Percentiles rank a stretch among this genome's conserved stretches.
Evolutionary conservation across 2,329 filamentous ascomycete genomes (phyloP).

Genomic region (Aspergillus ibericus): DNA sequence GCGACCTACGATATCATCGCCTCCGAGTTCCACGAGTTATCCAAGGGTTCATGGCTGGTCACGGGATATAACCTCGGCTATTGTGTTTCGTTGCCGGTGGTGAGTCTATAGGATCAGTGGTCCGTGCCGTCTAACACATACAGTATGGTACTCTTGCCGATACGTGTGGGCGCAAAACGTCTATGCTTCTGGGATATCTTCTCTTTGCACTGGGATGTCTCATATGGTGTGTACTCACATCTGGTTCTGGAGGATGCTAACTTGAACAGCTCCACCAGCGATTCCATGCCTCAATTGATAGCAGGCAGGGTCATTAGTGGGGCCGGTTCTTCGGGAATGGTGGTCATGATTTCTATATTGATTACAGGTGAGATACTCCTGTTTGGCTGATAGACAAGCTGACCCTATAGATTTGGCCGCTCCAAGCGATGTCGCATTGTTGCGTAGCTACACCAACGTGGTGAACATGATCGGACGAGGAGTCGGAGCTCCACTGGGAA

Average conservation of each 20-base stretch:
- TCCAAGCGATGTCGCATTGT: background rate
- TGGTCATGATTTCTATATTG: background rate
- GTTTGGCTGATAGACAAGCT: background rate
- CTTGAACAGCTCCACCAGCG: background rate
- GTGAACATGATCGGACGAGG: conserved; percentile 1
- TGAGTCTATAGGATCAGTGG: background rate
- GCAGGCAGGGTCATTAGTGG: background rate
- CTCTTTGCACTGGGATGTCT: background rate
- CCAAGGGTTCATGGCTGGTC: background rate
- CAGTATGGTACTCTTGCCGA: background rate
- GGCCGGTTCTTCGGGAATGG: background rate
- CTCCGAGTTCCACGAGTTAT: background rate
- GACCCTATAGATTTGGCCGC: background rate
- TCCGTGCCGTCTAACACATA: too few species aligned
- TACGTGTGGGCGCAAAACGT: background rate
- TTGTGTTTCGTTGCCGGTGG: conserved; percentile 3
- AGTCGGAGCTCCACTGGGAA: background rate
- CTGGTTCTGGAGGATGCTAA: background rate
- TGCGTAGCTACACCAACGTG: background rate
- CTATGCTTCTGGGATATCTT: background rate
- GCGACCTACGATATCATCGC: conserved; percentile 4
- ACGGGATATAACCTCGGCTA: conserved; percentile 2
- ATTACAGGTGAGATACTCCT: background rate
- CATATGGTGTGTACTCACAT: background rate
- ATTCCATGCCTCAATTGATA: background rate